These are phyloP conservation scores for Lasiodiplodia sp. DNA, from an alignment of 2,329 filamentous ascomycete species.

Conservation along the genomic window DNA sequence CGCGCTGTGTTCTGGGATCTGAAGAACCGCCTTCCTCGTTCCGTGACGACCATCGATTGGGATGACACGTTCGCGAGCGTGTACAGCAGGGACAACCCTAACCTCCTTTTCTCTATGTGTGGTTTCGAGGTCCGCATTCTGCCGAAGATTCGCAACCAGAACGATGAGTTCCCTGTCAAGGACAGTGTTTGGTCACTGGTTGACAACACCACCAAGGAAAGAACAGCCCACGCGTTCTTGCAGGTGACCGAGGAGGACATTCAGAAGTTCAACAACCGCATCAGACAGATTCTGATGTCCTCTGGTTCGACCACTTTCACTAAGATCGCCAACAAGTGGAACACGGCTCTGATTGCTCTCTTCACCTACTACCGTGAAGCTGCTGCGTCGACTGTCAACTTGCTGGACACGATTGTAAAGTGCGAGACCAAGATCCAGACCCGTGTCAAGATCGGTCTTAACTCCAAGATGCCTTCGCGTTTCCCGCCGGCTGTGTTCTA, in stretches of 20 bases:
- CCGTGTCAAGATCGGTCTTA: constrained; percentile 96
- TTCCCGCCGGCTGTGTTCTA: constrained; percentile 99
- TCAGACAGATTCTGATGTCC: constrained; percentile 98
- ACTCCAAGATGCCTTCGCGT: constrained; percentile 99
- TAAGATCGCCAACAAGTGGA: constrained; percentile 99
- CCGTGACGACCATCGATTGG: constrained; percentile 97
- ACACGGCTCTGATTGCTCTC: constrained; percentile 93
- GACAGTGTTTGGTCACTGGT: constrained; percentile 98
- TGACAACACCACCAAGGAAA: constrained; percentile 95
- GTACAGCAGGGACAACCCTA: constrained; percentile 97
- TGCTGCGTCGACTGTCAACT: constrained; percentile 90
- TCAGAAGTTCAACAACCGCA: constrained; percentile 98
- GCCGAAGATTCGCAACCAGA: constrained; percentile 92
- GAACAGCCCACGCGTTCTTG: constrained; percentile 95
- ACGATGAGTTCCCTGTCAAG: constrained; percentile 96
- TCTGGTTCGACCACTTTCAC: constrained; percentile 99
- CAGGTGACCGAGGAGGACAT: constrained; percentile 98
- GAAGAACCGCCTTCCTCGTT: constrained; percentile 94
- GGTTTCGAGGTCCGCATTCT: constrained; percentile 97
- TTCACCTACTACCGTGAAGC: constrained; percentile 99
- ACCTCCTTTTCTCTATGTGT: constrained; percentile 95
- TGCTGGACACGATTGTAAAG: constrained; percentile 98
- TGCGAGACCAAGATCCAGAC: constrained; percentile 99
- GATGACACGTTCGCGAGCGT: constrained; percentile 98
- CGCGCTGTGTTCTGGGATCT: constrained; percentile 98